Conservation (phyloP, 2,329 filamentous ascomycete genomes). For the Dothistroma pini region DNA sequence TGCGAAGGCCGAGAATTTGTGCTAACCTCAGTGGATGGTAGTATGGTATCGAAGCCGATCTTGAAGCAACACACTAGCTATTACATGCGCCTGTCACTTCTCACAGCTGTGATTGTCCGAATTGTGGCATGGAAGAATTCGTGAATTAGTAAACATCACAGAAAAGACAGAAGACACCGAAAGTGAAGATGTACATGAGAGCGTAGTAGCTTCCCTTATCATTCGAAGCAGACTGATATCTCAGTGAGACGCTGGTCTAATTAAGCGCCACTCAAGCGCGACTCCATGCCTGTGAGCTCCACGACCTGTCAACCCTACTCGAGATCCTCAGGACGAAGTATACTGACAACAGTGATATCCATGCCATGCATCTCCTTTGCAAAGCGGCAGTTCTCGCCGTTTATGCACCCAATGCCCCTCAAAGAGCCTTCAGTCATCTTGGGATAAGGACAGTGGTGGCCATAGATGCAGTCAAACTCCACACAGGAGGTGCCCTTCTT, state of each 20-base stretch:
- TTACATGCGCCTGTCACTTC: no score
- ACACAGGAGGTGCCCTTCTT: slow-evolving; percentile 55
- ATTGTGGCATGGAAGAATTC: background rate
- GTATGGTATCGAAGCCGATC: no score
- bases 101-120: no score
- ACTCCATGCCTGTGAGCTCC: background rate
- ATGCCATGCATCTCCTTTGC: slow-evolving; percentile 55
- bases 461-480: slow-evolving; percentile 60
- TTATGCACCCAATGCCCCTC: slow-evolving; percentile 55
- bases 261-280: background rate
- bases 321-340: slow-evolving; percentile 24
- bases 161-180: background rate
- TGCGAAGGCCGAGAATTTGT: no score
- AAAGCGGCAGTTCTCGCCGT: slow-evolving; percentile 58
- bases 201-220: background rate
- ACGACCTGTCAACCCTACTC: slow-evolving; percentile 2
- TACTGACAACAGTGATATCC: slow-evolving; percentile 55
- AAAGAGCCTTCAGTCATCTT: slow-evolving; percentile 38
- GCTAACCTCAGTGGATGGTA: no score
- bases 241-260: background rate
- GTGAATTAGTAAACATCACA: background rate
- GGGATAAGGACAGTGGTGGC: slow-evolving; percentile 58
- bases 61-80: no score
- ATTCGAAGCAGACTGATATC: background rate
- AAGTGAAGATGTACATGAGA: background rate